phyloP scores from a whole-genome alignment of 257 asterid genomes.

The Solanum arcanum region DNA sequence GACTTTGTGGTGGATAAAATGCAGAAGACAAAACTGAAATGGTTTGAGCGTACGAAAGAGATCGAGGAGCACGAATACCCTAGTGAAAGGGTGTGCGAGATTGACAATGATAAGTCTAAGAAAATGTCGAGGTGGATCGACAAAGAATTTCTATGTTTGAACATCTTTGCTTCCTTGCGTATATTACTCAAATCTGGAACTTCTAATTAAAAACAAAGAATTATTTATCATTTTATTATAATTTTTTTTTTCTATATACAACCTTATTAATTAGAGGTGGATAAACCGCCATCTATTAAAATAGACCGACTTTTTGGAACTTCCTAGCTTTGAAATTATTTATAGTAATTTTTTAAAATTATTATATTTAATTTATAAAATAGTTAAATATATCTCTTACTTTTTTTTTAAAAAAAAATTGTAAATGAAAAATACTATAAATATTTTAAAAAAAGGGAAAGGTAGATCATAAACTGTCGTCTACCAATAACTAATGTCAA shows the following conservation, averaged over 20 bases:
- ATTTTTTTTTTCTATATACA: neutral
- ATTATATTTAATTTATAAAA: too few relatives aligned
- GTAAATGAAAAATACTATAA: neutral
- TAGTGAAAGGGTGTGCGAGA: neutral
- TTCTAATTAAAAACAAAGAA: too few relatives aligned
- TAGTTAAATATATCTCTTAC: too few relatives aligned
- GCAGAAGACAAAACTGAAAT: too few relatives aligned
- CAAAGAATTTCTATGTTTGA: neutral
- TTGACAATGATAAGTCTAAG: neutral
- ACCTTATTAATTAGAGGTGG: neutral
- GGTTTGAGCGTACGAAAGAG: neutral
- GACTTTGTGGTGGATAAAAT: neutral
- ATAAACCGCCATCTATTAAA: neutral
- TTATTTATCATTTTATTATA: too few relatives aligned
- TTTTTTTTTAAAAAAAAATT: too few relatives aligned
- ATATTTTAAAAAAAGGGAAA: neutral
- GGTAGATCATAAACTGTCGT: neutral
- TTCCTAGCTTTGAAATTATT: too few relatives aligned
- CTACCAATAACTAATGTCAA: neutral
- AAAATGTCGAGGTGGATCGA: too few relatives aligned
- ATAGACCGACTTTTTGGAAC: rapidly evolving
- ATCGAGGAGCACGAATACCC: neutral
- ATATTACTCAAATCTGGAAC: neutral
- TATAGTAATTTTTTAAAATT: too few relatives aligned
- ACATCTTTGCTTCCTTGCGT: too few relatives aligned